A percentile compares a stretch with the other conserved stretches of the same genome.
These are phyloP conservation scores for Penicillium egyptiacum DNA, from an alignment of 495 filamentous ascomycete genomes.

Conservation along the genomic window DNA sequence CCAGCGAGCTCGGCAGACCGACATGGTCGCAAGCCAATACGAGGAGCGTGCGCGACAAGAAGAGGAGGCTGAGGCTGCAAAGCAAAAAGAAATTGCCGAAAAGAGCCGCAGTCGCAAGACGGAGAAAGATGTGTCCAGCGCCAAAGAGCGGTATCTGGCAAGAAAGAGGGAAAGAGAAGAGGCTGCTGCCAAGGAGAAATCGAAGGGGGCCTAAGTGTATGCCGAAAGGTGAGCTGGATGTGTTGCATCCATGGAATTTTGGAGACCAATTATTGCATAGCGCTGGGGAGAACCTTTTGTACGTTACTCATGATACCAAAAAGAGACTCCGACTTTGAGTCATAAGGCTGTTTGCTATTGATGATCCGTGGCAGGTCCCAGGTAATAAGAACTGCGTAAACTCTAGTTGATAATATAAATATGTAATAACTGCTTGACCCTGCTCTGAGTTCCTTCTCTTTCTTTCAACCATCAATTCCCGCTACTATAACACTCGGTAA, in stretches of 20 bases:
- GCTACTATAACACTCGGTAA: not conserved
- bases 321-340: not conserved
- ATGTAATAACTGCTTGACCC: too few species aligned
- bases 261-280: slow-evolving; percentile 4
- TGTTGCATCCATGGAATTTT: slow-evolving; percentile 12
- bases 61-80: slow-evolving; percentile 73
- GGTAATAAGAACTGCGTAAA: not conserved
- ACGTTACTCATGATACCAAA: slow-evolving; percentile 7
- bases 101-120: slow-evolving; percentile 73
- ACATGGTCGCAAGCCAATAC: slow-evolving; percentile 73
- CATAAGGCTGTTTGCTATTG: not conserved
- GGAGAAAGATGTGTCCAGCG: slow-evolving; percentile 76
- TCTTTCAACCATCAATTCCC: not conserved
- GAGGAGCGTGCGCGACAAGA: slow-evolving; percentile 72
- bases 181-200: slow-evolving; percentile 41
- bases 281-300: slow-evolving; percentile 7
- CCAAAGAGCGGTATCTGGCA: slow-evolving; percentile 83
- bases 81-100: slow-evolving; percentile 64
- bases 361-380: too few species aligned
- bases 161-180: slow-evolving; percentile 79
- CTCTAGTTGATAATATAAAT: not conserved
- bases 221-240: not conserved
- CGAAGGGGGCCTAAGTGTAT: slow-evolving; percentile 11
- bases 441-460: not conserved
- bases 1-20: slow-evolving; percentile 76